Conservation (phyloP, 148 eudicot species). For the Talinum fruticosum region DNA sequence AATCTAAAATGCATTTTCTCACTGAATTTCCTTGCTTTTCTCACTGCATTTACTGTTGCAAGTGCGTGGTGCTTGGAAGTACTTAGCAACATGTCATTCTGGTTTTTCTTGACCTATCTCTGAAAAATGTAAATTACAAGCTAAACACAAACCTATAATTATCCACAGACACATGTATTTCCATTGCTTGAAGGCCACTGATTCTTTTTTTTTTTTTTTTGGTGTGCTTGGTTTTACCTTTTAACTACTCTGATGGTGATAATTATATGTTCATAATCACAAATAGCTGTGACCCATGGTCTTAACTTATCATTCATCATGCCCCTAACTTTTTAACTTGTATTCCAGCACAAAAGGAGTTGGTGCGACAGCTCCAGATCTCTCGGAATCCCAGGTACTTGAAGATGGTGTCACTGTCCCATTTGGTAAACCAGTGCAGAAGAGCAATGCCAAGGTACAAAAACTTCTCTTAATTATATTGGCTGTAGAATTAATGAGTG, state of each 20-base stretch:
- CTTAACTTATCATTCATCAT: not conserved
- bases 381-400: conserved; percentile 49
- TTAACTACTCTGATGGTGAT: no score
- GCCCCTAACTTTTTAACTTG: not conserved
- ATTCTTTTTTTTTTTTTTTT: not conserved
- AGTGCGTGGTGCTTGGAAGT: not conserved
- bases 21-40: no score
- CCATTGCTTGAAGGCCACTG: not conserved
- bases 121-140: not conserved
- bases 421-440: conserved; percentile 62
- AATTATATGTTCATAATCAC: no score
- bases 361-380: conserved; percentile 76
- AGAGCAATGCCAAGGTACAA: conserved; percentile 36
- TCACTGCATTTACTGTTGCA: not conserved
- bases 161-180: not conserved
- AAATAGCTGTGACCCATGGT: no score
- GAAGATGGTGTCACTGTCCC: conserved; percentile 84
- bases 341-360: conserved; percentile 91
- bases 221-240: no score
- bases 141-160: not conserved
- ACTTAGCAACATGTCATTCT: not conserved
- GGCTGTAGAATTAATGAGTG: not conserved
- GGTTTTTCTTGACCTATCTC: not conserved
- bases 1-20: not conserved
- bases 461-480: not conserved